These are phyloP conservation scores for Tricladium varicosporioides DNA, from an alignment of 2,329 filamentous ascomycete genomes.

Conservation along the genomic window DNA sequence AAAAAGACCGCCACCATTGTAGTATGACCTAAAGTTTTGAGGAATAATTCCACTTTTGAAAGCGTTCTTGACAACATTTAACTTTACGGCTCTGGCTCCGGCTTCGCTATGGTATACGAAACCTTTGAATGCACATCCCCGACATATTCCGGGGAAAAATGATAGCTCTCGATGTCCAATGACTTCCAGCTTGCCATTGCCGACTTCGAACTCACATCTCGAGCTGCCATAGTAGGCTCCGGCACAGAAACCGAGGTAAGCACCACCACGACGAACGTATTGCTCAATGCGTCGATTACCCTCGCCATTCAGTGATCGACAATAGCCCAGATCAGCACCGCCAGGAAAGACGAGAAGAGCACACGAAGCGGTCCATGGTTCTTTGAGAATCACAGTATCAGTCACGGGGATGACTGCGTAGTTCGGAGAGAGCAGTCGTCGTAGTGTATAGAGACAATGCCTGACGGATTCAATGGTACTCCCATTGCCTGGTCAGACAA, in stretches of 20 bases:
- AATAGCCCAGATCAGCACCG: conserved; percentile 91
- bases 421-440: conserved; percentile 80
- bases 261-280: conserved; percentile 81
- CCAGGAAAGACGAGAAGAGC: conserved; percentile 89
- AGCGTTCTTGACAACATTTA: conserved; percentile 61
- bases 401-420: conserved; percentile 90
- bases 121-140: conserved; percentile 82
- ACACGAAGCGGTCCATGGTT: conserved; percentile 87
- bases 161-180: conserved; percentile 79
- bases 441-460: conserved; percentile 84
- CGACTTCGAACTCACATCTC: conserved; percentile 88
- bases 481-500: conserved; percentile 62
- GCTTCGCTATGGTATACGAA: conserved; percentile 89
- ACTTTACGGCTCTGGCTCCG: conserved; percentile 70
- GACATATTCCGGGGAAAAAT: conserved; percentile 84
- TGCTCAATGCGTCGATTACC: conserved; percentile 83
- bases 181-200: conserved; percentile 77
- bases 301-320: conserved; percentile 78
- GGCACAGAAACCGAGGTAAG: conserved; percentile 89
- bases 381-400: conserved; percentile 76
- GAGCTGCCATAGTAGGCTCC: conserved; percentile 86
- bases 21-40: conserved; percentile 72
- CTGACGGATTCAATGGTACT: conserved; percentile 85
- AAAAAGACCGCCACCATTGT: conserved; percentile 93
- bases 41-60: conserved; percentile 55